Evolutionary conservation across 768 basidiomycete species (phyloP), one percentile per base, ranked within the genome.

Genomic region (Rhizopogon vesiculosus): DNA sequence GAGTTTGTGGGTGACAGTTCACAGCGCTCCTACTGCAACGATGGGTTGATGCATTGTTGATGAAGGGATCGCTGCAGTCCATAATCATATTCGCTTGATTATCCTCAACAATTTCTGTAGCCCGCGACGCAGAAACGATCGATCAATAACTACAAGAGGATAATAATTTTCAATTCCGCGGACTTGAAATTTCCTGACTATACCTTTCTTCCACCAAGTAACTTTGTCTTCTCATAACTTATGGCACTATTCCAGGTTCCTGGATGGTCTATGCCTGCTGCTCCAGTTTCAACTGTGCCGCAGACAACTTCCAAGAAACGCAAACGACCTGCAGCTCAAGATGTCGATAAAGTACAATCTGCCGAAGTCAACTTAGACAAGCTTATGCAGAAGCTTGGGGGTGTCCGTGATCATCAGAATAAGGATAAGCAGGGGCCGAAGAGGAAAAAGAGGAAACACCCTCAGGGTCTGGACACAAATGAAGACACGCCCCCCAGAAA

Each of bases 201-300:
- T 5, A 5, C 6, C 18, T 7, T n/a, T 10, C 10, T 18, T 33
- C 10, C 8, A 33, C 7, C 8, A 7, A 33, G 9, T 3, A 29
- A 25, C 51, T 29, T 28, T 12, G 28, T 25, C 35, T 6, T 53
- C 29, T 33, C 35, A 43, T 43, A 35, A 25, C 42, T n/a, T 15
- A 80, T 79, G 78, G 65, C 77, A 55, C 72, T 82, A 59, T 89
- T 89, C 68, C 74, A 85, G 42, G 82, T 89, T 18, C 82, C 86
- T 3, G 87, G 87, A 16, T 89, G 87, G 87, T 76, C 80, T 31
- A 70, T 88, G 13, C 69, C 76, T 39, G 66, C 74, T 19, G 68
- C 58, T 0, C 78, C 80, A 6, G 66, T 81, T 44, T 55, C 71
- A 31, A 69, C 74, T 42, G 62, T 69, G 5, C 61, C 56, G 39